A percentile compares a stretch with the other conserved stretches of the same genome.
Conservation (phyloP, 148 eudicot genomes). For the Dysphania ambrosioides region DNA sequence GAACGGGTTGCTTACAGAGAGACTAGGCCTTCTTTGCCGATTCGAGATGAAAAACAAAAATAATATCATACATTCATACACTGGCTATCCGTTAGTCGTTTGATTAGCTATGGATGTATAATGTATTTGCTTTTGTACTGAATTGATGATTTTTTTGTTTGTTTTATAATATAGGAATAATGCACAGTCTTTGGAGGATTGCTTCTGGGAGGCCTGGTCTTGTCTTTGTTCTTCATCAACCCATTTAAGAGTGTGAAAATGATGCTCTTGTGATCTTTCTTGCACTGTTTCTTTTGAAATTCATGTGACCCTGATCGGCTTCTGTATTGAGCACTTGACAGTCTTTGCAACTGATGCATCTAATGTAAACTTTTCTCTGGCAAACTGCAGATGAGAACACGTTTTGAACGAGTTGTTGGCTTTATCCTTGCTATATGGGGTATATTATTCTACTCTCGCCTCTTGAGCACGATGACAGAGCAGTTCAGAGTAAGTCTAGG, state of each 20-base stretch:
- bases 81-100: not conserved
- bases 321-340: not conserved
- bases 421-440: slow-evolving; percentile 98
- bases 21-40: too few relatives aligned
- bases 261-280: slow-evolving; percentile 25
- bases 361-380: slow-evolving; percentile 7
- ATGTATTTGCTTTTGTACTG: not conserved
- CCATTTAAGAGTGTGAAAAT: slow-evolving; percentile 67
- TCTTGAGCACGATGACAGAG: slow-evolving; percentile 97
- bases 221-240: slow-evolving; percentile 81
- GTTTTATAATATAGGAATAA: slow-evolving; percentile 48
- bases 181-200: slow-evolving; percentile 73
- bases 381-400: slow-evolving; percentile 69
- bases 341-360: not conserved
- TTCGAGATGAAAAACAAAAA: too few relatives aligned
- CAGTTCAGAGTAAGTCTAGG: slow-evolving; percentile 80
- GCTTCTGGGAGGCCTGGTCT: slow-evolving; percentile 99
- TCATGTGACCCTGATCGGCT: slow-evolving; percentile 20
- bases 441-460: slow-evolving; percentile 89
- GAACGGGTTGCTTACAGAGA: too few relatives aligned
- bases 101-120: not conserved
- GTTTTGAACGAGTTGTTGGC: slow-evolving; percentile 85
- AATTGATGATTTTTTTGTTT: slow-evolving; percentile 15
- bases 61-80: not conserved
- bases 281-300: slow-evolving; percentile 23